phyloP scores from a whole-genome alignment of 495 filamentous ascomycete genomes.

The Aspergillus asperescens region DNA sequence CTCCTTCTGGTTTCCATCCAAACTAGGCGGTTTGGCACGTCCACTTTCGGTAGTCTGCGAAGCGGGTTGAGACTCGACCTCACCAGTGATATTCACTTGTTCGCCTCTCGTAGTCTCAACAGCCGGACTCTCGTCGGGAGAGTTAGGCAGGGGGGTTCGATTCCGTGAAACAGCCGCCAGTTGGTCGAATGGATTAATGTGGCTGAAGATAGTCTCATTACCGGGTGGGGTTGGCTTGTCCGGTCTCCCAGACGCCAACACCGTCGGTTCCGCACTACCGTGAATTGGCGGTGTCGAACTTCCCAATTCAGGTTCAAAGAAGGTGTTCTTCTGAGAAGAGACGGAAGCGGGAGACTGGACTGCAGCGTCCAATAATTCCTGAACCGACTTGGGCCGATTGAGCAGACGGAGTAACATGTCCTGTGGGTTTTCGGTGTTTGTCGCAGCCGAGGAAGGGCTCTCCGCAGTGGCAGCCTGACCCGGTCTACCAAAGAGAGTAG shows the following conservation, averaged over 20 bases:
- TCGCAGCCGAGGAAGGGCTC: slow-evolving; percentile 9
- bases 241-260: slow-evolving; percentile 23
- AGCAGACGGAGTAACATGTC: slow-evolving; percentile 62
- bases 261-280: slow-evolving; percentile 17
- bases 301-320: not conserved
- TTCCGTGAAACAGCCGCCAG: slow-evolving; percentile 63
- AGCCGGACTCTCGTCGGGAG: slow-evolving; percentile 33
- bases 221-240: slow-evolving; percentile 20
- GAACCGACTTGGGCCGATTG: slow-evolving; percentile 49
- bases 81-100: slow-evolving; percentile 22
- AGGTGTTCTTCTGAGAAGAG: slow-evolving; percentile 15
- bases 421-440: slow-evolving; percentile 50
- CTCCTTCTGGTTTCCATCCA: slow-evolving; percentile 46
- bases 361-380: slow-evolving; percentile 13
- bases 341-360: slow-evolving; percentile 13
- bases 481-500: slow-evolving; percentile 49
- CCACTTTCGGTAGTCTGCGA: slow-evolving; percentile 11
- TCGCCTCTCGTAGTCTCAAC: slow-evolving; percentile 30
- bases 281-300: slow-evolving; percentile 24
- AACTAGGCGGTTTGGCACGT: slow-evolving; percentile 31
- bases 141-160: slow-evolving; percentile 39
- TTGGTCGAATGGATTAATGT: slow-evolving; percentile 77
- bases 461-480: slow-evolving; percentile 23
- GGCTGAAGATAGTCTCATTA: slow-evolving; percentile 60
- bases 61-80: slow-evolving; percentile 13